Base-by-base conservation (phyloP, 306 rosid species). In the Trichosanthes truncata region DNA sequence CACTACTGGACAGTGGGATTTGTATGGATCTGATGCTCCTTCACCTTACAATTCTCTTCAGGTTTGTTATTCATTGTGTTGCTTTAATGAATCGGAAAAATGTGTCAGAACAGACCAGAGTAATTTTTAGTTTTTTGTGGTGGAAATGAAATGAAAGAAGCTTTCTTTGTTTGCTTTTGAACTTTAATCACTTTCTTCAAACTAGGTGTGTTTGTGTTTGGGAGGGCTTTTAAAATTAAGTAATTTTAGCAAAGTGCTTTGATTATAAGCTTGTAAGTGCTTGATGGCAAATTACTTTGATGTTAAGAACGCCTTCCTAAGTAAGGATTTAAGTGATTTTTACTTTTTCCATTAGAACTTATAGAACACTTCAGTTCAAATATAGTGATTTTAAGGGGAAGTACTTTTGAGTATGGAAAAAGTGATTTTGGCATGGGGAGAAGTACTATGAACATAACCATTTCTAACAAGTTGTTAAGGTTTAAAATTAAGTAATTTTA, bases 1-100 rank as follows among this genome's bases (percentile, higher is more conserved):
- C 96, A 94, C 98, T 18, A 92, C 98, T 1, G 98, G 98, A 26
- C 97, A 94, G 73, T 94, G 98, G 98, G 98, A 94, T 74, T 87
- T 94, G 90, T 94, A 94, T 80, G 98, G 98, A 3, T 92, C 97
- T 17, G 98, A 94, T 92, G 95, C 95, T 4, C 97, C 97, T 43
- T 92, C 97, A 20, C 98, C 98, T 4, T 94, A 94, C 92, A 94
- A 92, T 86, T 7, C 93, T 87, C 98, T 94, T 85, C 98, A 94
- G 98, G 97, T 92, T 78, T 55, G 15, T 60, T 14, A 46, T 20
- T 51, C 26, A 35, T 60, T 59, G 0, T 31, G 13, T 59, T 51
- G 18, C 62, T 51, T 74, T 51, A 3, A 14, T 15, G 43, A 63
- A 31, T 63, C 1, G 0, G 1, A 7, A 63, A 26, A 10, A 60